phyloP scores from a whole-genome alignment of 192 early-diverging fungal species.

The Allomyces macrogynus region DNA sequence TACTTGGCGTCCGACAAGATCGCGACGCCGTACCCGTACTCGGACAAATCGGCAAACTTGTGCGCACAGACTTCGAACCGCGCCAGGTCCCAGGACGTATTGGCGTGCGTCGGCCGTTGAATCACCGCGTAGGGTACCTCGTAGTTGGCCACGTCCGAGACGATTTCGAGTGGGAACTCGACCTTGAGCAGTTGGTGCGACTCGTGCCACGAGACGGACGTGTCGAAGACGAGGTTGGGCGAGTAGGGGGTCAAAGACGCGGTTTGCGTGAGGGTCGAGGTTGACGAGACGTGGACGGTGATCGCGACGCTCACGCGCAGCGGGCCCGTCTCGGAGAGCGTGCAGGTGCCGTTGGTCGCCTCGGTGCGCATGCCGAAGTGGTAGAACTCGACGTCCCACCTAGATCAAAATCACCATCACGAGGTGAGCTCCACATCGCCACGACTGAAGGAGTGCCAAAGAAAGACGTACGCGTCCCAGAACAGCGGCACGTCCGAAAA shows the following conservation, averaged over 20 bases:
- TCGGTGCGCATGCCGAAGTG: constrained; percentile 67
- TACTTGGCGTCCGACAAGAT: constrained; percentile 94
- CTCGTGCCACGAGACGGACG: constrained; percentile 80
- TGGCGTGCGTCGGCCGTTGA: constrained; percentile 84
- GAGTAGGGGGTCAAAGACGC: constrained; percentile 28
- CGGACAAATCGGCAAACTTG: constrained; percentile 90
- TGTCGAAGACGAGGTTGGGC: constrained; percentile 67
- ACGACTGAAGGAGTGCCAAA: neutral
- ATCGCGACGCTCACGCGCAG: constrained; percentile 60
- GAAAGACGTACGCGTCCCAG: constrained; percentile 60
- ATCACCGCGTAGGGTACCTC: constrained; percentile 88
- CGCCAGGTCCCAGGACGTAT: constrained; percentile 70
- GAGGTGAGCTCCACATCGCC: neutral
- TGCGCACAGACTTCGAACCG: constrained; percentile 95
- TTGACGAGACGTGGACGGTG: no score
- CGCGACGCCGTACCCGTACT: constrained; percentile 85
- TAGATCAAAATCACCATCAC: constrained; percentile 6
- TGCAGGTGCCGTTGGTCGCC: constrained; percentile 16
- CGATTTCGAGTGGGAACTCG: constrained; percentile 73
- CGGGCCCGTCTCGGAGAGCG: constrained; percentile 39
- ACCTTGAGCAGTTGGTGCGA: constrained; percentile 75
- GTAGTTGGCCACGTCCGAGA: constrained; percentile 69
- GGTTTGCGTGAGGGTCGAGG: no score
- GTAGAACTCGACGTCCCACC: constrained; percentile 66
- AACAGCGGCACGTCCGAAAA: constrained; percentile 73